Evolutionary conservation across 1,139 yeast genomes (phyloP).

Genomic region (Hansenula sp.): DNA sequence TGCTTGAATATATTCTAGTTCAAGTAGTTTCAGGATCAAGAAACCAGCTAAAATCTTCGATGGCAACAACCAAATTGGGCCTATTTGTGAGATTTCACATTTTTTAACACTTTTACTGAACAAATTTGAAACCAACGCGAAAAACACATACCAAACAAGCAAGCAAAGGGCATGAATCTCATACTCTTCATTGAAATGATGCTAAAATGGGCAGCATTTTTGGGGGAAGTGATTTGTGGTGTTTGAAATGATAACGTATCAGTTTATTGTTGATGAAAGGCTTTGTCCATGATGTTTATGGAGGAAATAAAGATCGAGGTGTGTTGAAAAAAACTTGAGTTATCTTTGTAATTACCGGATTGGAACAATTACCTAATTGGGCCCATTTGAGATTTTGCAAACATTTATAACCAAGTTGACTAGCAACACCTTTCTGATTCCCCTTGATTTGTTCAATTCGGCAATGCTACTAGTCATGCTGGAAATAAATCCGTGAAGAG

Average conservation of each 20-base stretch:
- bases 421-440: no score
- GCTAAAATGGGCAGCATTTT: background rate
- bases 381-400: slow-evolving; percentile 12
- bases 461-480: no score
- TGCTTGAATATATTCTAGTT: no score
- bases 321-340: slow-evolving; percentile 16
- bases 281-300: background rate
- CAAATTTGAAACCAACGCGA: slow-evolving; percentile 7
- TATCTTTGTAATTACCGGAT: slow-evolving; percentile 17
- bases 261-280: no score
- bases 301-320: background rate
- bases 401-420: no score
- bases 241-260: no score
- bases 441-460: no score
- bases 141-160: background rate
- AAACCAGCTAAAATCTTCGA: background rate
- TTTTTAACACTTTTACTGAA: slow-evolving; percentile 1
- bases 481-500: no score
- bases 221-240: background rate
- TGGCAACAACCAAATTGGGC: background rate
- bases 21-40: no score
- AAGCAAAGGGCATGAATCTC: background rate
- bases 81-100: slow-evolving; percentile 1
- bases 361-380: slow-evolving; percentile 16
- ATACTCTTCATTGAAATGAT: background rate